Percentiles rank a stretch among this genome's conserved stretches.
Conservation (phyloP, 1,284 basidiomycete genomes). For the Anthracocystis setariae region DNA sequence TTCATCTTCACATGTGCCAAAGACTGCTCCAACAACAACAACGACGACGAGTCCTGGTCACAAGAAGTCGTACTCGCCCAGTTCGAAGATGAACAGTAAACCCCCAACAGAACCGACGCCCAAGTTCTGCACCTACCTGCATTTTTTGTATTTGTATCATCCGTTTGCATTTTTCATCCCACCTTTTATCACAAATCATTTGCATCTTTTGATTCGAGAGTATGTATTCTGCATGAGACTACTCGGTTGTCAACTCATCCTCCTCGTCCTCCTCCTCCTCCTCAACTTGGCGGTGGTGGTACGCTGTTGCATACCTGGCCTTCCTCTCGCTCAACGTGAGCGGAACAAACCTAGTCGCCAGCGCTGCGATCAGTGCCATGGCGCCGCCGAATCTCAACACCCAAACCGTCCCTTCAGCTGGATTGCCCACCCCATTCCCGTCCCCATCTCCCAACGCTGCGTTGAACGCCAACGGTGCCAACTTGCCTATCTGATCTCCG, state of each 20-base stretch:
- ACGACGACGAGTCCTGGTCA: slow-evolving; percentile 49
- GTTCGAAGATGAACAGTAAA: slow-evolving; percentile 53
- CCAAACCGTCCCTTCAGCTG: slow-evolving; percentile 77
- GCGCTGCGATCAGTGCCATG: slow-evolving; percentile 61
- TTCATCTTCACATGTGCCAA: slow-evolving; percentile 58
- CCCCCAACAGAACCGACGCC: no score
- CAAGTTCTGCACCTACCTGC: no score
- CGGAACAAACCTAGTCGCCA: slow-evolving; percentile 51
- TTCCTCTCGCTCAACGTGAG: slow-evolving; percentile 49
- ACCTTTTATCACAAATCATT: no score
- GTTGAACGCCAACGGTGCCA: background rate
- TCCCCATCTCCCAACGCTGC: background rate
- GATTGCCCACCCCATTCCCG: slow-evolving; percentile 6
- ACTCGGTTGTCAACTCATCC: no score
- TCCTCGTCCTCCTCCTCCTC: background rate
- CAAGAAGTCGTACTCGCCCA: slow-evolving; percentile 56
- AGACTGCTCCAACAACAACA: slow-evolving; percentile 38
- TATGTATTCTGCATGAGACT: no score
- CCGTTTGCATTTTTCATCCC: no score
- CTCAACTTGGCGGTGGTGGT: background rate
- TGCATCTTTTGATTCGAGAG: no score
- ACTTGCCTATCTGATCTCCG: slow-evolving; percentile 68
- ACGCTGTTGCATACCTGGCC: slow-evolving; percentile 6
- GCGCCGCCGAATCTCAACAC: slow-evolving; percentile 90
- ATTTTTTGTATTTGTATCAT: slow-evolving; percentile 16